Evolutionary conservation across 1,139 yeast genomes (phyloP), one percentile per base, ranked within the genome.

Genomic region (Zhuliangozyma blackwelliae): DNA sequence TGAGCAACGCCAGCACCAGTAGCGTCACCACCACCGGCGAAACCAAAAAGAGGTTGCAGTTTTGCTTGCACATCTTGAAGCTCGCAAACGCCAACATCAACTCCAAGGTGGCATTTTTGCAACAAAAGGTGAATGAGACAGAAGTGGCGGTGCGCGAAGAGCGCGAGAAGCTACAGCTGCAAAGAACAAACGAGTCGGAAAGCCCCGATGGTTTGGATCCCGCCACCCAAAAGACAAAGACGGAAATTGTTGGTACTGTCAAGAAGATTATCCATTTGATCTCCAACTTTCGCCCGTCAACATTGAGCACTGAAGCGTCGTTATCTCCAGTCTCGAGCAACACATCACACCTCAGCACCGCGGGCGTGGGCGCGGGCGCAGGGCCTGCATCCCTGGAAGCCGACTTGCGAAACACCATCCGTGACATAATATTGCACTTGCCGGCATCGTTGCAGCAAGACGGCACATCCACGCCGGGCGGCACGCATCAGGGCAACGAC

Each of bases 271-370:
- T 90, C 30, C 79, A 81, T 31, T 78, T 92, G 29, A 84, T 92
- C 10, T 86, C 97, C 5, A 86, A 85, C 47, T 88, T 88, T 50
- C 86, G 85, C 52, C 95, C 96, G 1, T 95, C 96, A 5, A 54
- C 72, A 1, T 51, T 70, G 32, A 53, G 58, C 10, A 41, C 49
- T 16, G 59, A 54, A 28, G 23, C 9, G 9, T 25, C 49, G 1
- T 38, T 40, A 22, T 35, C 48, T 11, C 50, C 48, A 5, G 38
- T 41, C 5, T 36, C 49, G 3, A 40, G 45, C 29, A 36, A 39
- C 19, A 47, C 44, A 5, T 37, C 23, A 7, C 23, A 5, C 7
- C 11, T 10, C 11, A n/a, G n/a, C 7, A 5, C 12, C 11, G 27
- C 10, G n/a, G 7, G 7, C 7, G 22, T 5, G 22, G 5, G 5